These are phyloP conservation scores for Geranium rotundifolium DNA, from an alignment of 345 rosid species.

Conservation along the genomic window DNA sequence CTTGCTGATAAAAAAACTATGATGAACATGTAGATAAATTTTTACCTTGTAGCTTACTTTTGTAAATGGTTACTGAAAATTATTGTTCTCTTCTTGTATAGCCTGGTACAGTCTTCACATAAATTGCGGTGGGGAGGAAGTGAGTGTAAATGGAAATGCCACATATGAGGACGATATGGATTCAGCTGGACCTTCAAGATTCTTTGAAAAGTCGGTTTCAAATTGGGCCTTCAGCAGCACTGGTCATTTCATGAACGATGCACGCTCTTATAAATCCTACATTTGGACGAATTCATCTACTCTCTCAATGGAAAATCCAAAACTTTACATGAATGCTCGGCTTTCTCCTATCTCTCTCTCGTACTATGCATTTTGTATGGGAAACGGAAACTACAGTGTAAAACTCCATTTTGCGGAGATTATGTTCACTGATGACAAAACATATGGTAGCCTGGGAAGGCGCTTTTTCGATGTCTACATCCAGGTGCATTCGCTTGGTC, in stretches of 20 bases:
- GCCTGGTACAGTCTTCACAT: conserved; percentile 12
- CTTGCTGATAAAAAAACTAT: too few relatives aligned
- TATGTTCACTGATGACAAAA: conserved; percentile 11
- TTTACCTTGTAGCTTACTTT: not conserved
- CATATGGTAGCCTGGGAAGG: conserved; percentile 17
- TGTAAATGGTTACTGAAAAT: not conserved
- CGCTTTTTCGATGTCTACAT: conserved; percentile 20
- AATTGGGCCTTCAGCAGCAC: conserved; percentile 49
- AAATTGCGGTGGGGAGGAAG: conserved; percentile 29
- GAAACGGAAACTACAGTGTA: conserved; percentile 14
- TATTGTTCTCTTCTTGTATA: not conserved
- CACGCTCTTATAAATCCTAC: conserved; percentile 1
- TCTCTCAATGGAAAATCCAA: conserved; percentile 8
- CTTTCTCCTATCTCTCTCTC: conserved; percentile 10
- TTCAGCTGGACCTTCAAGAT: conserved; percentile 17
- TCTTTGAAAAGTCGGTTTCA: not conserved
- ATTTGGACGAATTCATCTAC: conserved; percentile 11
- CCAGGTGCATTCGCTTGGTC: conserved; percentile 14
- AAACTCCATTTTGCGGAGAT: conserved; percentile 25
- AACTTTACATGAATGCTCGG: conserved; percentile 7
- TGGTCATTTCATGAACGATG: conserved; percentile 34
- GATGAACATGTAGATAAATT: not conserved
- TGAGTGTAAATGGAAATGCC: conserved; percentile 7
- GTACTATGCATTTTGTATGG: conserved; percentile 15
- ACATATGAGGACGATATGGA: conserved; percentile 21